Base-by-base conservation (phyloP, 2,329 filamentous ascomycete species). In the Diaporthe vexans region DNA sequence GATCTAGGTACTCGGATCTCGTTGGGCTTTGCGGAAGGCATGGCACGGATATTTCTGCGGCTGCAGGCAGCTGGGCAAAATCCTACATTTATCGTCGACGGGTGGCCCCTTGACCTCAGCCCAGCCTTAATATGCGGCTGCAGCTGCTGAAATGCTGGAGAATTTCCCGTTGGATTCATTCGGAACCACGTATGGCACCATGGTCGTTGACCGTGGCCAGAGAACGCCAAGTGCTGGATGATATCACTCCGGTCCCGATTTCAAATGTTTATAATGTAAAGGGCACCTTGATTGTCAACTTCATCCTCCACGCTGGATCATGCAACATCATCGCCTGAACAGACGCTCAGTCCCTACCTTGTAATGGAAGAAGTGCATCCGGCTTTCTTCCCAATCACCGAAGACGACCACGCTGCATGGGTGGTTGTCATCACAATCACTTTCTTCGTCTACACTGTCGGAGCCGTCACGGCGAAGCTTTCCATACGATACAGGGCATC, bases 391-490 rank as follows among this genome's bases (percentile, higher is more conserved):
- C 56, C 56, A 4, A 15, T 37, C 9, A 37, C 29, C 4, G 33
- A n/a, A 37, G 56, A 58, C 29, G 33, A 58, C 35, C 56, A 15
- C 33, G 56, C 56, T 37, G 29, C 56, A 24, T 58, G 56, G 56
- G 56, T 58, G 10, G 56, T 58, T 37, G 56, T 58, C 29, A 58
- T n/a, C 4, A 24, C 56, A 58, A 37, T 37, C 19, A 58, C 56
- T 37, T 58, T 58, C 56, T 37, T 58, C 11, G 7, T 58, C 5
- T 37, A 37, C 33, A 58, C 56, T 21, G 15, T 58, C 29, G 56
- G 19, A n/a, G 33, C 56, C 2, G 56, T 58, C 33, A 37, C 56
- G 4, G 7, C 56, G 10, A 58, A 58, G 33, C 56, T 58, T 6
- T 58, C 19, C 7, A 24, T 58, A 58, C 56, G 56, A 5, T 58